phyloP scores from a whole-genome alignment of 225 moss, liverwort and hornwort species.

The Pseudoscleropodium purum region DNA sequence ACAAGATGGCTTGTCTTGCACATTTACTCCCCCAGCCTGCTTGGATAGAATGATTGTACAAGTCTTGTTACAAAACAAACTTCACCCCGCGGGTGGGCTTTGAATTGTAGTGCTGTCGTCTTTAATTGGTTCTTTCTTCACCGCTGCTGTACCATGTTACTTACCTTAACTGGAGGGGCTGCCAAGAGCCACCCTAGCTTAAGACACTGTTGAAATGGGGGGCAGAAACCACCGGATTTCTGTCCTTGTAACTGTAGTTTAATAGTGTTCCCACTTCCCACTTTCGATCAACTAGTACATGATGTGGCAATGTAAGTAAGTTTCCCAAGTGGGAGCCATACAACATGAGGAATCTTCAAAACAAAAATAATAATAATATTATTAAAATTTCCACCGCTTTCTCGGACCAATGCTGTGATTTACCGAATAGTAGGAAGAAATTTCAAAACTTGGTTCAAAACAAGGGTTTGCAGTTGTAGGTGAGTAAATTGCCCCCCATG shows the following conservation, averaged over 20 bases:
- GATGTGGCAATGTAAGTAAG: not conserved
- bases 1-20: slow-evolving; percentile 19
- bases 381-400: not conserved
- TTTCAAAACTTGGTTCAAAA: not conserved
- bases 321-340: not conserved
- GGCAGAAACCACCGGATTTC: not conserved
- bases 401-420: not conserved
- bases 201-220: not conserved
- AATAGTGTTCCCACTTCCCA: not conserved
- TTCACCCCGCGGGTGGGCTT: not conserved
- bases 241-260: not conserved
- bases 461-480: too few species aligned
- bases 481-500: not conserved
- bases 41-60: slow-evolving; percentile 3
- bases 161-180: not conserved
- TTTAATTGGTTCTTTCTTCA: not conserved
- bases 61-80: slow-evolving; percentile 18
- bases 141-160: not conserved
- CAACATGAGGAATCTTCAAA: not conserved
- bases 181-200: not conserved
- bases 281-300: not conserved
- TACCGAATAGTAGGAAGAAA: not conserved
- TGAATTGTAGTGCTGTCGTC: not conserved
- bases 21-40: not conserved
- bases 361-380: not conserved